Percentiles rank a stretch among this genome's conserved stretches.
Conservation (phyloP, 331 rosid species). For the Quercus lobata region DNA sequence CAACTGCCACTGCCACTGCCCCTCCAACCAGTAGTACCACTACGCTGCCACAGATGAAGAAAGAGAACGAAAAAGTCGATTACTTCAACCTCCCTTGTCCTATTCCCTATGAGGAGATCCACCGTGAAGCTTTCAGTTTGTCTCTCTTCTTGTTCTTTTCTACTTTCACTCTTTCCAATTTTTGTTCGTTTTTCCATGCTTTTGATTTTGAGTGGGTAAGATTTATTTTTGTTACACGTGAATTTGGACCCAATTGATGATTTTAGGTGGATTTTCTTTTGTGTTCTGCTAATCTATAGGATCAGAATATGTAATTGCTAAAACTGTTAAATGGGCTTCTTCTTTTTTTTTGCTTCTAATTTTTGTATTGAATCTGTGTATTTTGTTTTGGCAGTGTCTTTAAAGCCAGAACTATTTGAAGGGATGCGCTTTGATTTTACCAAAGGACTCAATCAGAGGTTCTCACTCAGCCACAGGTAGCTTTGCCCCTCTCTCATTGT, state of each 20-base stretch:
- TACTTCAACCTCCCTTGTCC: constrained; percentile 90
- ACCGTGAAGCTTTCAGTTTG: constrained; percentile 95
- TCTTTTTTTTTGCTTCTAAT: neutral
- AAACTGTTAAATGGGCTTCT: neutral
- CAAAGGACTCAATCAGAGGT: constrained; percentile 84
- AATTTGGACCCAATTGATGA: neutral
- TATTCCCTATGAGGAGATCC: constrained; percentile 92
- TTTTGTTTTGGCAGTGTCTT: constrained; percentile 58
- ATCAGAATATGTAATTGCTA: neutral
- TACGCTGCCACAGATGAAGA: neutral
- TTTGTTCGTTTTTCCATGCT: neutral
- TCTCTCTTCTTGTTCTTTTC: constrained; percentile 1
- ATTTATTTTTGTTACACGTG: neutral
- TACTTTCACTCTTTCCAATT: neutral
- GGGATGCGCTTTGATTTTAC: constrained; percentile 96
- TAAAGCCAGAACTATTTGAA: constrained; percentile 90
- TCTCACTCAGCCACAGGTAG: constrained; percentile 97
- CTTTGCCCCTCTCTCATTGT: neutral
- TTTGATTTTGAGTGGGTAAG: neutral
- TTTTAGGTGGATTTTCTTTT: neutral
- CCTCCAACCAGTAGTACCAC: neutral
- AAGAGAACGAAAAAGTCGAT: constrained; percentile 55
- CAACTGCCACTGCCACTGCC: neutral
- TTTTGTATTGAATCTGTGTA: neutral
- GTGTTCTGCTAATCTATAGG: neutral